These are phyloP conservation scores for Xylaria telfairii DNA, from an alignment of 495 filamentous ascomycete genomes.

Conservation along the genomic window DNA sequence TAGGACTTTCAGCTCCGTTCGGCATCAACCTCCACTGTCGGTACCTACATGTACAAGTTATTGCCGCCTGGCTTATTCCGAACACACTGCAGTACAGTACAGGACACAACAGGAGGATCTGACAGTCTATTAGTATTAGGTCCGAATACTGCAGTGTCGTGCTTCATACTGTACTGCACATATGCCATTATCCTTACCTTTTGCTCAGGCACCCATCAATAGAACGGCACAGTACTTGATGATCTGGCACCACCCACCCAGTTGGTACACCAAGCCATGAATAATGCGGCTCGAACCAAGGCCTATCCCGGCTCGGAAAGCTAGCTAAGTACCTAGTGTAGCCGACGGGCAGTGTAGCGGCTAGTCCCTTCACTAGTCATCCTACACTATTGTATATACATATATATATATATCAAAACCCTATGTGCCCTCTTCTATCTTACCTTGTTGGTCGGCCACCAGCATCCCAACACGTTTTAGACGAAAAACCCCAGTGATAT, in stretches of 20 bases:
- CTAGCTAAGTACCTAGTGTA: background rate
- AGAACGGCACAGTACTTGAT: constrained; percentile 3
- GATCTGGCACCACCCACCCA: constrained; percentile 19
- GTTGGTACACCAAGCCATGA: constrained; percentile 18
- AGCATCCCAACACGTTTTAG: background rate
- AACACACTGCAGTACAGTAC: background rate
- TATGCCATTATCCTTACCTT: background rate
- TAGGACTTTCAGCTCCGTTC: background rate
- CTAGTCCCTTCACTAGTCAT: constrained; percentile 10
- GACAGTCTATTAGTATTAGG: background rate
- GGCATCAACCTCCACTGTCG: background rate
- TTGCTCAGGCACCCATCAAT: constrained; percentile 11
- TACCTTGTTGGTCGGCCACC: background rate
- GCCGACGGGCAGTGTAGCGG: constrained; percentile 2
- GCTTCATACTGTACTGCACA: background rate
- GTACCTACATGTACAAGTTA: background rate
- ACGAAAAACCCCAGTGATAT: background rate
- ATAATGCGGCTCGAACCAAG: constrained; percentile 13
- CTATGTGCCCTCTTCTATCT: background rate
- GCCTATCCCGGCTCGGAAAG: background rate
- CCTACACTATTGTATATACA: constrained; percentile 3
- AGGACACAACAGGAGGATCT: background rate
- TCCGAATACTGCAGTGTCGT: background rate
- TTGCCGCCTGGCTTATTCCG: background rate
- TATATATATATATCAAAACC: background rate